phyloP scores from a whole-genome alignment of 305 asterid genomes.

The Solanum hybrid region DNA sequence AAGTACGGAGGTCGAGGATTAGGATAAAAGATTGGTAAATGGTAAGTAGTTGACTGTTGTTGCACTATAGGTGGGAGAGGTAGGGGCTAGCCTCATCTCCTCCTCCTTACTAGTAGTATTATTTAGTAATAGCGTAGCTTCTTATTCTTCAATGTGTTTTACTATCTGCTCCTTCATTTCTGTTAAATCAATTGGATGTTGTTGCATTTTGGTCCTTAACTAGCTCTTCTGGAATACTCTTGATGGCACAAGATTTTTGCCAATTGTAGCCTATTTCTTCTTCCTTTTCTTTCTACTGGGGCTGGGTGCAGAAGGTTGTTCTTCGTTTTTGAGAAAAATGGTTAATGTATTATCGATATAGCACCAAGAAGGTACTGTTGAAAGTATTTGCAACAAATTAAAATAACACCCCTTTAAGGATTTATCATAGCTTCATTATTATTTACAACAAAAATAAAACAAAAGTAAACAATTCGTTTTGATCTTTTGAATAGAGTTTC shows the following conservation, averaged over 20 bases:
- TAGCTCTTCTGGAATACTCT: neutral
- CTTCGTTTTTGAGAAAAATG: neutral
- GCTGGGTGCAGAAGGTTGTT: neutral
- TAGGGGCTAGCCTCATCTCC: neutral
- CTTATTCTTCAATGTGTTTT: neutral
- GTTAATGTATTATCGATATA: neutral
- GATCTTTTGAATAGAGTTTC: neutral
- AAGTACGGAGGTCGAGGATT: neutral
- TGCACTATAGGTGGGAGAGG: neutral
- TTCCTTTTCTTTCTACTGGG: neutral
- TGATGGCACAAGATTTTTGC: neutral
- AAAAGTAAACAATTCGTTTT: neutral
- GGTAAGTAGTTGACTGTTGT: neutral
- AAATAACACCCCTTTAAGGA: neutral
- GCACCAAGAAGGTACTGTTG: neutral
- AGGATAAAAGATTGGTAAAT: neutral
- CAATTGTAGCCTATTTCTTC: neutral
- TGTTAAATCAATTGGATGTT: neutral
- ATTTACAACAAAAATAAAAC: neutral
- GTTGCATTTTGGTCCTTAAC: neutral
- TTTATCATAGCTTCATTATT: neutral
- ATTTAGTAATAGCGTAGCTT: neutral
- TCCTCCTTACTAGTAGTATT: neutral
- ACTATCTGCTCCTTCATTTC: neutral
- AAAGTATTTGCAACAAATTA: neutral